Conservation (phyloP, 2,329 filamentous ascomycete genomes). For the Alternaria consortialis region DNA sequence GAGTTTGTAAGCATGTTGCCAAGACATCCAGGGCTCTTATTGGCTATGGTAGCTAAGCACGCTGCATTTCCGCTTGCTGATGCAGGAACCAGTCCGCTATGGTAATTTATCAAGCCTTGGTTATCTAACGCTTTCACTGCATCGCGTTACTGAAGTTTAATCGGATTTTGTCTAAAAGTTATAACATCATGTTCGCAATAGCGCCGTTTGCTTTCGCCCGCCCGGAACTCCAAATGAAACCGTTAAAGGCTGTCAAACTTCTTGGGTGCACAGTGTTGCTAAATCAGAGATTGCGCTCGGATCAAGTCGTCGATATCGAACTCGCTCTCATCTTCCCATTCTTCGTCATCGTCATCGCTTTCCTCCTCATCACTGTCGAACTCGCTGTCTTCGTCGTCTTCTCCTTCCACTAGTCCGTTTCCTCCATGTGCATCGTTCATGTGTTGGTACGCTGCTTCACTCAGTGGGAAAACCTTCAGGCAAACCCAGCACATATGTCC, state of each 20-base stretch:
- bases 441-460: constrained; percentile 16
- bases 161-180: not conserved
- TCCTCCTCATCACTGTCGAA: not conserved
- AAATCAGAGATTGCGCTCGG: not conserved
- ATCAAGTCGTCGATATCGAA: not conserved
- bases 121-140: not conserved
- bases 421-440: constrained; percentile 17
- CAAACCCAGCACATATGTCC: constrained; percentile 31
- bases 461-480: constrained; percentile 19
- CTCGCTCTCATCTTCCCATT: not conserved
- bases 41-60: not conserved
- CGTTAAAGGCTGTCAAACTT: not conserved
- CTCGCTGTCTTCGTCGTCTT: not conserved
- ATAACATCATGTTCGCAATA: not conserved
- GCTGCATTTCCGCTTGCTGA: not conserved
- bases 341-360: not conserved
- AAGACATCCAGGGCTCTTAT: not conserved
- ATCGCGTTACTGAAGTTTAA: not conserved
- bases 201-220: not conserved
- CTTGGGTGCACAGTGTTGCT: not conserved
- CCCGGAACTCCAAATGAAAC: not conserved
- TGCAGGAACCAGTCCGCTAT: not conserved
- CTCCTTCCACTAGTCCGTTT: constrained; percentile 3
- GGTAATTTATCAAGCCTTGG: not conserved
- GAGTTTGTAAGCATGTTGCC: constrained; percentile 8